Evolutionary conservation across 2,329 filamentous ascomycete genomes (phyloP), one percentile per base, ranked within the genome.

Genomic region (Drechslerella stenobrocha): DNA sequence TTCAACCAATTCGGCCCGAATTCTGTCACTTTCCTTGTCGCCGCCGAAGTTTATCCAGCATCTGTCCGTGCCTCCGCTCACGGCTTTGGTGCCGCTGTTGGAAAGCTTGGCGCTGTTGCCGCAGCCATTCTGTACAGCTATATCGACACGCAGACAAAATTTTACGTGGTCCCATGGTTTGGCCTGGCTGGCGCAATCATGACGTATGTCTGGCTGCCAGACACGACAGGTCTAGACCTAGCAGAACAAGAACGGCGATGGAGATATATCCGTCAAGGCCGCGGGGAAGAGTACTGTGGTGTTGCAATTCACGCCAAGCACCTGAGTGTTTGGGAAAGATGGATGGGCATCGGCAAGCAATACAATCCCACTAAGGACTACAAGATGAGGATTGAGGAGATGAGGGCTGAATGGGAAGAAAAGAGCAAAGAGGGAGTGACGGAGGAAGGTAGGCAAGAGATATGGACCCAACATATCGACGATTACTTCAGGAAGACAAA

Each of bases 1-100:
- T 97, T 97, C 86, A 96, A 96, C 82, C 92, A 97, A 77, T 97
- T 97, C 75, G 92, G 92, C 9, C 92, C 92, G 77, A 97, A 97
- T 82, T 87, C 85, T 46, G 90, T 96, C 74, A 96, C 91, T 70
- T 97, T 97, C 87, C 84, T 97, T 72, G 89, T 95, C 32, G 92
- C 92, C 42, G 92, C 90, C 42, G 92, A 97, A 77, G 90, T 96
- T n/a, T 97, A 89, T 82, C 92, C 92, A 7, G 96, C 91, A 0
- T 89, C 91, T 7, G 86, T 97, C 72, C 90, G 92, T 74, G 92
- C 92, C 72, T 90, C 89, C 15, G 92, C 92, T 52, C 92, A 97
- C 81, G 92, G 92, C 60, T 89, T 96, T 78, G 90, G 89, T n/a
- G 92, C 92, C 70, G 92, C 90, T 60, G 81, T 87, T 57, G 92